Evolutionary conservation across 192 early-diverging fungal genomes (phyloP), one percentile per base, ranked within the genome.

Genomic region (Cladochytrium replicatum): DNA sequence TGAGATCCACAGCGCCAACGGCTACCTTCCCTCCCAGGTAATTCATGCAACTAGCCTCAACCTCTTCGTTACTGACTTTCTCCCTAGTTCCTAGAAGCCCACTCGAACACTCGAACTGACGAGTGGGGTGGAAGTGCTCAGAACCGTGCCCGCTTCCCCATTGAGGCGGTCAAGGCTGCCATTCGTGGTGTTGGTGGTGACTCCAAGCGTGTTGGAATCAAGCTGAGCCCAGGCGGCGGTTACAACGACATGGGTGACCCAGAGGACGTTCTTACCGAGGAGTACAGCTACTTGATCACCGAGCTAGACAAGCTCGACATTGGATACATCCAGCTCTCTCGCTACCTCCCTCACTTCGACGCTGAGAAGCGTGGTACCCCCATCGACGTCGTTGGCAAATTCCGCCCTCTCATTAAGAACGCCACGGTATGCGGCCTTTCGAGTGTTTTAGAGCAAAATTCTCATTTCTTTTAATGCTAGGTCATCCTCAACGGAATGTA

Each of bases 61-160:
- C 8, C 9, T 17, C 30, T 45, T 41, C 13, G 13, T 13, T 3
- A 41, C 21, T 39, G 22, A 11, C 11, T 11, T 30, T 48, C 55
- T 31, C 52, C 41, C 63, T 66, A 80, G 58, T 94, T 95, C 54
- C 52, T 93, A 11, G 85, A 82, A 11, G 81, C 86, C 2, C 46
- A 87, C 28, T 69, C 84, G 43, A 96, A 98, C 67, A 45, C 77
- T 25, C 83, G 94, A 48, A 91, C 88, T 0, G 94, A 98, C 58
- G 45, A 85, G 41, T 98, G 90, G 54, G 94, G 92, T 30, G 92
- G 94, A 0, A 80, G 79, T 1, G 78, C 91, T 26, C 85, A 93
- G 51, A 95, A 96, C 71, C 80, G 92, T 47, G 64, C 72, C 15
- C 79, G 87, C 0, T 83, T 91, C 47, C 52, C 81, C 23, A 37